Conservation (phyloP, 306 rosid genomes). For the Cucurbita argyrosperma region DNA sequence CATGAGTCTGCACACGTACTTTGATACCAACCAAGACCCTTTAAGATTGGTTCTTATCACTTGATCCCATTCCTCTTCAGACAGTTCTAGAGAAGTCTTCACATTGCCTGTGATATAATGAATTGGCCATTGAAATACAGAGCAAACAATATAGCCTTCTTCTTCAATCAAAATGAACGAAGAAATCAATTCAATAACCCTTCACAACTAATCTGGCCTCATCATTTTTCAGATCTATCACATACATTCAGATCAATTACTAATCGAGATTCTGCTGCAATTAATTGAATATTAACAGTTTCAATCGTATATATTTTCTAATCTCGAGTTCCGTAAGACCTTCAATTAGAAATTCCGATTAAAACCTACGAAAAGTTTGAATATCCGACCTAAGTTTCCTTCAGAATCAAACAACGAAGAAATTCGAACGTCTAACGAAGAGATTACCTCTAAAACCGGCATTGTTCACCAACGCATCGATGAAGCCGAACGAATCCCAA, state of each 20-base stretch:
- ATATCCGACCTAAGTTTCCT: neutral
- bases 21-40: conserved; percentile 72
- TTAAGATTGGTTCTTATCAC: conserved; percentile 43
- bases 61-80: conserved; percentile 68
- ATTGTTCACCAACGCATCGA: conserved; percentile 59
- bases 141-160: neutral
- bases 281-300: neutral
- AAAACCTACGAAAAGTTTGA: neutral
- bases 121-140: neutral
- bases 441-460: conserved; percentile 62
- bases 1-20: conserved; percentile 42
- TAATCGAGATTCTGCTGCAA: neutral
- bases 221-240: neutral
- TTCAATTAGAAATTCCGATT: neutral
- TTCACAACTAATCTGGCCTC: neutral
- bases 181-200: neutral
- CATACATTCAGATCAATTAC: neutral
- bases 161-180: neutral
- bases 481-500: conserved; percentile 61
- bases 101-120: conserved; percentile 34
- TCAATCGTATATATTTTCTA: neutral
- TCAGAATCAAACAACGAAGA: neutral
- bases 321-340: neutral
- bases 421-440: neutral
- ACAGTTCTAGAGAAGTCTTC: conserved; percentile 33